Percentiles rank a stretch among this genome's conserved stretches.
Evolutionary conservation across 2,329 filamentous ascomycete genomes (phyloP).

Genomic region (Neofusicoccum cordaticola): DNA sequence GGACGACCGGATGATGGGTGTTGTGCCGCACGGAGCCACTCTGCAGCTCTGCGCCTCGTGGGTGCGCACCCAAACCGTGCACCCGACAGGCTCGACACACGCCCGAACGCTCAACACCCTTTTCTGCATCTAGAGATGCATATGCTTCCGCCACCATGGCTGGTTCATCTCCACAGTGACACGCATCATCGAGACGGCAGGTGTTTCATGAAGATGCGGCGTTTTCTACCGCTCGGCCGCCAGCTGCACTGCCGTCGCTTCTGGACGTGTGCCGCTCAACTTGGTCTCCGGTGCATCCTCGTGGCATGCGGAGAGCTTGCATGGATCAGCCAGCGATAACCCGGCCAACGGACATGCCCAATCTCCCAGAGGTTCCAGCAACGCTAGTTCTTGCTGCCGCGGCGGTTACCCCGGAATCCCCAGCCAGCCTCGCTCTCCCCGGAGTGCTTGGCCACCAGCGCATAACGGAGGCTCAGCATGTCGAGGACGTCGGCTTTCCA

Average conservation of each 20-base stretch:
- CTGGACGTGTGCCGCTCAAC: neutral
- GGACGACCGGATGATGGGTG: neutral
- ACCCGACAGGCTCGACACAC: neutral
- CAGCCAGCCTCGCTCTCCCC: neutral
- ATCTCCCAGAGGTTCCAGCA: neutral
- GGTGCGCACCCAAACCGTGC: no score
- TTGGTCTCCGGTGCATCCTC: neutral
- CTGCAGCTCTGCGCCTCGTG: neutral
- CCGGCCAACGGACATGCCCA: neutral
- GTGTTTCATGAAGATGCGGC: neutral
- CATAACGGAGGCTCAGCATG: neutral
- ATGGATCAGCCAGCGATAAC: neutral
- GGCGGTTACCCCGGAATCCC: neutral
- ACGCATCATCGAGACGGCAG: neutral
- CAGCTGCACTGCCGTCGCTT: neutral
- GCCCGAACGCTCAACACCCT: neutral
- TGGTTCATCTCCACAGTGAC: neutral
- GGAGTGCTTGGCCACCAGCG: neutral
- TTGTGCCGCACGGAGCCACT: neutral
- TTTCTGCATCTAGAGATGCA: neutral
- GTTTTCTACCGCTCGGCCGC: neutral
- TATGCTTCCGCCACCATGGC: neutral
- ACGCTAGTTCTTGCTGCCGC: neutral
- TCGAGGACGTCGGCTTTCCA: neutral
- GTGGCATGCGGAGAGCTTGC: neutral